These are phyloP conservation scores for Phaeotremella fagi DNA, from an alignment of 768 basidiomycete genomes.

Conservation along the genomic window DNA sequence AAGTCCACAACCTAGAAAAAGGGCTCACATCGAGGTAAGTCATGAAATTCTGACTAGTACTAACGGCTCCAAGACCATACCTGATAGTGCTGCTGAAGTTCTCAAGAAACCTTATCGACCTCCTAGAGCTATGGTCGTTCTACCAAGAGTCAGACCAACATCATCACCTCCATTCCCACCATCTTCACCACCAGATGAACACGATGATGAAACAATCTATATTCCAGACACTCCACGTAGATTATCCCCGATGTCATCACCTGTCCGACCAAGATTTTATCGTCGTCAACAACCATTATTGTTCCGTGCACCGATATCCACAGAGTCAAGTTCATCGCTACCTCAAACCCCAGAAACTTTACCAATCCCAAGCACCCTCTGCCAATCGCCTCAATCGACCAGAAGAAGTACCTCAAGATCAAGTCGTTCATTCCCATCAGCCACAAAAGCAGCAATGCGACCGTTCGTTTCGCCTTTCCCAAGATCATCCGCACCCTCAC, in stretches of 20 bases:
- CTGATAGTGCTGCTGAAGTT: constrained; percentile 18
- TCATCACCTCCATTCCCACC: constrained; percentile 1
- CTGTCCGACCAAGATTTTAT: neutral
- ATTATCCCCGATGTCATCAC: neutral
- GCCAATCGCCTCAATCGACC: too few species aligned
- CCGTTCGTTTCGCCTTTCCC: constrained; percentile 28
- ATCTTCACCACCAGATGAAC: neutral
- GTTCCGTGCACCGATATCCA: too few species aligned
- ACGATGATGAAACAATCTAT: too few species aligned
- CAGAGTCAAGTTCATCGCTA: too few species aligned
- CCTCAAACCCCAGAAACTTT: too few species aligned
- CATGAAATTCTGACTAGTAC: neutral
- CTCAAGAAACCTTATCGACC: constrained; percentile 38
- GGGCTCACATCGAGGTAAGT: neutral
- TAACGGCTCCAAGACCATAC: constrained; percentile 17
- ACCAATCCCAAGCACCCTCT: too few species aligned
- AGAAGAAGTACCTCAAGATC: too few species aligned
- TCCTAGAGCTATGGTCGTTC: constrained; percentile 10
- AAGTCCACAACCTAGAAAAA: neutral
- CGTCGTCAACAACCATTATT: neutral
- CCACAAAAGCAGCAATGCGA: neutral
- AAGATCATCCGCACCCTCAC: constrained; percentile 17
- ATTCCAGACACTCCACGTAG: neutral
- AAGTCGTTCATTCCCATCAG: neutral
- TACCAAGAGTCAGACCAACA: neutral